These are phyloP conservation scores for Myxozyma melibiosi DNA, from an alignment of 805 yeast genomes.

Conservation along the genomic window DNA sequence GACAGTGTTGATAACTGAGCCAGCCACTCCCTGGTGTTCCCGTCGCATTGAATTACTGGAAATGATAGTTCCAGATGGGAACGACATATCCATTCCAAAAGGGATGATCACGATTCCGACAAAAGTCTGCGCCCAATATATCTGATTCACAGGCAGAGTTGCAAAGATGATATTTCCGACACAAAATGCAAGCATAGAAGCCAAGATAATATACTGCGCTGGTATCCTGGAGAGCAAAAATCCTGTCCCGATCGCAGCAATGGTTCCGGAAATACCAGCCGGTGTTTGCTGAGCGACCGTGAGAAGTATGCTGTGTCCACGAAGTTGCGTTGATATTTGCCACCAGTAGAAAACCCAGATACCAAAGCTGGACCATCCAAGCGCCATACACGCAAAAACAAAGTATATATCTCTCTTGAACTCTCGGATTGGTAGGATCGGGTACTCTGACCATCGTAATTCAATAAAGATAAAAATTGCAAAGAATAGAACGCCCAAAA, in stretches of 20 bases:
- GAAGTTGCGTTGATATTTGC: constrained; percentile 53
- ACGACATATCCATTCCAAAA: constrained; percentile 78
- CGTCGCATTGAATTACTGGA: constrained; percentile 45
- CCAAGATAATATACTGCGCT: constrained; percentile 54
- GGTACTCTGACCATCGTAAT: constrained; percentile 48
- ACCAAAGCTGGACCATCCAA: constrained; percentile 82
- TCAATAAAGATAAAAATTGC: constrained; percentile 55
- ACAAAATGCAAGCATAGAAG: constrained; percentile 57
- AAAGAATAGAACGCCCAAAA: constrained; percentile 52
- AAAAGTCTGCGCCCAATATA: constrained; percentile 60
- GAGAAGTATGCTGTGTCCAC: constrained; percentile 52
- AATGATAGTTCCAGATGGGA: constrained; percentile 64
- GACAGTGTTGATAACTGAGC: constrained; percentile 69
- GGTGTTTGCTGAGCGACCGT: constrained; percentile 53
- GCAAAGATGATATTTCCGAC: constrained; percentile 58
- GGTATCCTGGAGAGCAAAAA: constrained; percentile 48
- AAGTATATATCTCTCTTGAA: constrained; percentile 51
- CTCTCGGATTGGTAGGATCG: constrained; percentile 57
- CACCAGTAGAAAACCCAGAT: constrained; percentile 69
- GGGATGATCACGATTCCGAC: constrained; percentile 58
- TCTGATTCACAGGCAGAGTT: constrained; percentile 59
- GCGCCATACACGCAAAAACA: constrained; percentile 53
- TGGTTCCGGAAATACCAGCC: constrained; percentile 54
- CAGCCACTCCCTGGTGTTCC: constrained; percentile 76
- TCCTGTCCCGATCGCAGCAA: constrained; percentile 59